Evolutionary conservation across 108 stramenopile genomes (phyloP), one percentile per base, ranked within the genome.

Genomic region (Conticribra weissflogii): DNA sequence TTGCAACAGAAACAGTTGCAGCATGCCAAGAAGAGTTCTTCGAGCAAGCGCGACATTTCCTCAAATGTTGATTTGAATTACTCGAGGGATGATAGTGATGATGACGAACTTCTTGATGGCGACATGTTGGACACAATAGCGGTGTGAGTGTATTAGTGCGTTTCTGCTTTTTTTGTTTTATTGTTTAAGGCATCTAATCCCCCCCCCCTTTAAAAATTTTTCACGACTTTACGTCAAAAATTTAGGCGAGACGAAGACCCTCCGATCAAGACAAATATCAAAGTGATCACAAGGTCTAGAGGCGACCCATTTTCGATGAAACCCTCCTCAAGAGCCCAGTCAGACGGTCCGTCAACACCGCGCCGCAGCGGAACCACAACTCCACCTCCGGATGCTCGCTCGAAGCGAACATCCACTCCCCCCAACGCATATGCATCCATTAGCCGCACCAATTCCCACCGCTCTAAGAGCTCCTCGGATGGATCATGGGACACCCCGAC

Each of bases 381-480:
- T 9, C 76, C 76, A 49, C 67, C 76, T 19, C 76, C 76, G 15
- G 69, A 66, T 32, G 55, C 54, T 7, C 24, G 76, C 34, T 27
- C 57, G 9, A 50, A 69, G 48, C 62, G 67, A 17, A 57, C 62
- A 12, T 69, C 76, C 5, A 64, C 68, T 17, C 62, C 68, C n/a
- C 68, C 76, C 0, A 68, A 49, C n/a, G 4, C 48, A 14, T 63
- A 21, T 4, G 57, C 47, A 9, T 15, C 72, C 29, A 48, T 74
- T 3, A 41, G 41, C n/a, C 28, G 76, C 25, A 69, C 34, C 9
- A 68, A 60, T 36, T 68, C 66, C 34, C 68, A 47, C 23, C 76
- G 66, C 17, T 77, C 76, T 49, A 77, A 77, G 68, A 77, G 76
- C 31, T 77, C 76, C 12, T 69, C 68, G 22, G 76, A 77, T 64